Conservation (phyloP, 805 yeast species). For the Candida vartiovaarae region DNA sequence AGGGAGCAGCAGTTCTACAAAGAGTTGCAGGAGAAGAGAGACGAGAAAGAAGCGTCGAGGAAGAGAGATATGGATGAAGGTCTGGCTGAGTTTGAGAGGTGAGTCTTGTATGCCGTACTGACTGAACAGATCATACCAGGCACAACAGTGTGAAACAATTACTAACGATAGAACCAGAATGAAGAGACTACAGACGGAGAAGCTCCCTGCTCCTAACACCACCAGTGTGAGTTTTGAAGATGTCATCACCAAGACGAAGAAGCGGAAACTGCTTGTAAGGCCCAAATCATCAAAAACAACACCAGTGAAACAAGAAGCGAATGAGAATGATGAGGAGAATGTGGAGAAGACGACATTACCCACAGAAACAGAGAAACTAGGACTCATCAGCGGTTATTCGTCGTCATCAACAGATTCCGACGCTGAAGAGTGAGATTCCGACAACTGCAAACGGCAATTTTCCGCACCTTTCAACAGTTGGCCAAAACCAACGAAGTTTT, state of each 20-base stretch:
- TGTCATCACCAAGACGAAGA: neutral
- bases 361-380: too few species aligned
- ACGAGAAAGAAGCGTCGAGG: conserved; percentile 5
- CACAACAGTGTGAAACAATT: too few species aligned
- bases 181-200: too few species aligned
- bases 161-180: neutral
- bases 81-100: conserved; percentile 15
- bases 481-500: neutral
- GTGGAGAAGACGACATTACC: too few species aligned
- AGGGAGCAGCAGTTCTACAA: conserved; percentile 17
- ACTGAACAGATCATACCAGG: neutral
- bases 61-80: conserved; percentile 18
- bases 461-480: neutral
- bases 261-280: neutral
- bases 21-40: conserved; percentile 6
- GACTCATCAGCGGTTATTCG: neutral
- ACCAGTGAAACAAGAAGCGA: too few species aligned
- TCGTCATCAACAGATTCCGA: conserved; percentile 13
- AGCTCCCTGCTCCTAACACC: too few species aligned
- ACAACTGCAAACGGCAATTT: neutral
- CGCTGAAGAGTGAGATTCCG: conserved; percentile 1
- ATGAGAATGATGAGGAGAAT: too few species aligned
- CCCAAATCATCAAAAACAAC: too few species aligned
- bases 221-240: too few species aligned
- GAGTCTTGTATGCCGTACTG: conserved; percentile 1